A percentile compares a stretch with the other conserved stretches of the same genome.
phyloP scores from a whole-genome alignment of 2,329 filamentous ascomycete genomes.

The Calonectria crousiana region DNA sequence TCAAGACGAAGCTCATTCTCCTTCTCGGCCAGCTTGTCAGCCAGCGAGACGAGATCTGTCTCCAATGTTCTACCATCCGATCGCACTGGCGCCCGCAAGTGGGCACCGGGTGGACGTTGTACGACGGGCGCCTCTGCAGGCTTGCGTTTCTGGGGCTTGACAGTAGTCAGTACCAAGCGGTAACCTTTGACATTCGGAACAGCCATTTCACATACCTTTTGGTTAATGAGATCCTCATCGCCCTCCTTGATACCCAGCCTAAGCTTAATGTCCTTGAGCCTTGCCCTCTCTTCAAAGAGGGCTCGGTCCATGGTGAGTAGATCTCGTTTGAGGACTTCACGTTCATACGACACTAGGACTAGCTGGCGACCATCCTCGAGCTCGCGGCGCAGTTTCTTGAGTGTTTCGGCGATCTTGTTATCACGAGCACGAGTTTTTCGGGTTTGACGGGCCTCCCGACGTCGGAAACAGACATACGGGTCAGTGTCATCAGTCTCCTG shows the following conservation, averaged over 20 bases:
- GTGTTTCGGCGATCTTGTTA: constrained; percentile 92
- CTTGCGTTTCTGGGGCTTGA: constrained; percentile 79
- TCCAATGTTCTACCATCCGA: constrained; percentile 79
- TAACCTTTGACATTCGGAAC: constrained; percentile 42
- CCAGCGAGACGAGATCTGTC: constrained; percentile 80
- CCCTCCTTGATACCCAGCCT: constrained; percentile 90
- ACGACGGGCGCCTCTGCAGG: constrained; percentile 68
- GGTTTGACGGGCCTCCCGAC: constrained; percentile 92
- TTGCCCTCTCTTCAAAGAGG: constrained; percentile 85
- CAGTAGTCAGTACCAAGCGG: constrained; percentile 50
- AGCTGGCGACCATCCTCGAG: constrained; percentile 89
- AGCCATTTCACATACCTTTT: constrained; percentile 75
- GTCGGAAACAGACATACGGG: constrained; percentile 97
- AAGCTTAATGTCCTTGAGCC: constrained; percentile 89
- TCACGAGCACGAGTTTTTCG: constrained; percentile 95
- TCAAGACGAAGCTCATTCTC: constrained; percentile 84
- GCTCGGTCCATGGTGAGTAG: constrained; percentile 79
- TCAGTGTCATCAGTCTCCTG: constrained; percentile 96
- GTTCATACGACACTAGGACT: constrained; percentile 80
- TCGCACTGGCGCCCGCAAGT: constrained; percentile 77
- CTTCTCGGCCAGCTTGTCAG: constrained; percentile 83
- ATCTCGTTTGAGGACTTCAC: constrained; percentile 84
- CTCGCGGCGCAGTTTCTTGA: constrained; percentile 91
- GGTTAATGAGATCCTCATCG: constrained; percentile 94
- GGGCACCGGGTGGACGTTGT: constrained; percentile 72